These are phyloP conservation scores for Dothideomycetes sp. DNA, from an alignment of 2,329 filamentous ascomycete genomes.

Conservation along the genomic window DNA sequence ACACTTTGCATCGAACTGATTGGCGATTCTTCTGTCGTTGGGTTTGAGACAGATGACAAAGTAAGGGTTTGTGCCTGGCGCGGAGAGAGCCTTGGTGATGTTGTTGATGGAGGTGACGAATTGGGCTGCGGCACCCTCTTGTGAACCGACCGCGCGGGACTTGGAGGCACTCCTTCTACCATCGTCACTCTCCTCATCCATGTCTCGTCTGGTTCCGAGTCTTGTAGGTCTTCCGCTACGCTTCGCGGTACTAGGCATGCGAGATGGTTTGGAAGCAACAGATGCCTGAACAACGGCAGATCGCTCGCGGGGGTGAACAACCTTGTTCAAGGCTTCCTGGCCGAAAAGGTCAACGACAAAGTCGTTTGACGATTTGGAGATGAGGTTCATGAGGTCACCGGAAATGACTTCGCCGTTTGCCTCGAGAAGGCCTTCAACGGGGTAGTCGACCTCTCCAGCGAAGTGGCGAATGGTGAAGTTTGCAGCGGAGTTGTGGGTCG, in stretches of 20 bases:
- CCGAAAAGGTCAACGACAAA: conserved; percentile 88
- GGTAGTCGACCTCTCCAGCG: conserved; percentile 92
- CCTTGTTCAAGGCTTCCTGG: conserved; percentile 86
- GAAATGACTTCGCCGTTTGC: conserved; percentile 96
- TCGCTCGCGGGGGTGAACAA: conserved; percentile 85
- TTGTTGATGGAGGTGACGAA: conserved; percentile 84
- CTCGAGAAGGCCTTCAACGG: conserved; percentile 74
- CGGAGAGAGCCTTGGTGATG: conserved; percentile 74
- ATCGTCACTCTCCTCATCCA: conserved; percentile 33
- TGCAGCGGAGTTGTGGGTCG: conserved; percentile 68
- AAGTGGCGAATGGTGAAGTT: conserved; percentile 90
- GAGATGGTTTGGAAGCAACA: conserved; percentile 87
- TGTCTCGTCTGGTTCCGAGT: conserved; percentile 28
- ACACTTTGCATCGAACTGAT: conserved; percentile 98
- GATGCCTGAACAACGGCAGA: conserved; percentile 90
- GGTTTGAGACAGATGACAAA: conserved; percentile 97
- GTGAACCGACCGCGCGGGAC: conserved; percentile 32
- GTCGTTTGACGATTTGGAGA: conserved; percentile 75
- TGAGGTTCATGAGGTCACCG: conserved; percentile 87
- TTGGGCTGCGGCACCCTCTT: conserved; percentile 85
- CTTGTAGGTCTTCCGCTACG: conserved; percentile 51
- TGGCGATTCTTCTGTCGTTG: conserved; percentile 92
- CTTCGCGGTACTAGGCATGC: conserved; percentile 85
- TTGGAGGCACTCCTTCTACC: conserved; percentile 25
- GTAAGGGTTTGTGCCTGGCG: conserved; percentile 79